Evolutionary conservation across 345 rosid species (phyloP).

Genomic region (Melastoma malabathricum): DNA sequence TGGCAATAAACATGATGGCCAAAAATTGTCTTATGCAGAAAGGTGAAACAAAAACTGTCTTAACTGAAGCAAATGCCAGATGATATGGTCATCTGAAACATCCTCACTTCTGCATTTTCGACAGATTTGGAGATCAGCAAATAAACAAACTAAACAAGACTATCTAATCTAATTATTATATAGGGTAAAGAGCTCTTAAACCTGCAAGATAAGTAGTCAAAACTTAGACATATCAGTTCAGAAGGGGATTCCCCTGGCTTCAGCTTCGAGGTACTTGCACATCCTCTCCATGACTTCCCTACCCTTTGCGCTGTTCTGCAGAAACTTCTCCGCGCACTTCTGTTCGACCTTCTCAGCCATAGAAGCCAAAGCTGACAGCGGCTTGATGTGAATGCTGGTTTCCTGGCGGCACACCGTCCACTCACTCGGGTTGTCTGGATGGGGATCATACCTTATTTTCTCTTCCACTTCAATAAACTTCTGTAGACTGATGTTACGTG

Average conservation of each 20-base stretch:
- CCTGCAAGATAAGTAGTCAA: background rate
- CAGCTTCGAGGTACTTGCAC: slow-evolving; percentile 90
- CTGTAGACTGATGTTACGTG: slow-evolving; percentile 73
- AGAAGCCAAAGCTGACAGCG: slow-evolving; percentile 79
- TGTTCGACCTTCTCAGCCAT: slow-evolving; percentile 98
- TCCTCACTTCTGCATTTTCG: no score
- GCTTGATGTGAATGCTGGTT: slow-evolving; percentile 80
- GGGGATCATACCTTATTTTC: slow-evolving; percentile 71
- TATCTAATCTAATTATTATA: slow-evolving; percentile 4
- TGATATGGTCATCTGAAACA: no score
- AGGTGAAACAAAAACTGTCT: no score
- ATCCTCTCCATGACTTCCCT: slow-evolving; percentile 96
- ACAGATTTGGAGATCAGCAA: no score
- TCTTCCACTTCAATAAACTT: slow-evolving; percentile 91
- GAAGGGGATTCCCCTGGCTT: slow-evolving; percentile 44
- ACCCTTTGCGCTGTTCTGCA: slow-evolving; percentile 86
- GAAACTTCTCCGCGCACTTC: slow-evolving; percentile 71
- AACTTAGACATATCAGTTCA: slow-evolving; percentile 15
- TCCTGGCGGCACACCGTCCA: slow-evolving; percentile 87
- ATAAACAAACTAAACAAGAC: background rate
- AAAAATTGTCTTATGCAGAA: no score
- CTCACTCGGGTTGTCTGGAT: slow-evolving; percentile 63
- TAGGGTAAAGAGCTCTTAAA: slow-evolving; percentile 2
- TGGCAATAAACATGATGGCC: no score
- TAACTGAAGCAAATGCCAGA: no score